Evolutionary conservation across 2,329 filamentous ascomycete genomes (phyloP).

Genomic region (Colletotrichum karsti): DNA sequence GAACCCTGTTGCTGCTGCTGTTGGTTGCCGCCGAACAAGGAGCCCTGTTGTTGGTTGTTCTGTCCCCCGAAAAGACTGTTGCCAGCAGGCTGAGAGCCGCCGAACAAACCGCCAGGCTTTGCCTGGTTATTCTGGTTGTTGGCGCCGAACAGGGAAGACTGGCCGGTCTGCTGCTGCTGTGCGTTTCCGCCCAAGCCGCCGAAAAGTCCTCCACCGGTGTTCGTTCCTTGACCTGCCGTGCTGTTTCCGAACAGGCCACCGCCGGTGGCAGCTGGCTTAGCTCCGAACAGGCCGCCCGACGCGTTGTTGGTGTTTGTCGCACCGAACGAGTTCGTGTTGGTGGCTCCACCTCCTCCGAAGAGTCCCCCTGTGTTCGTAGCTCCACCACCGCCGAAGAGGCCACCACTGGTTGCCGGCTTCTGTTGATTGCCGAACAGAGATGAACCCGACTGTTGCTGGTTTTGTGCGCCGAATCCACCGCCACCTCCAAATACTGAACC

Average conservation of each 20-base stretch:
- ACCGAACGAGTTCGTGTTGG: conserved; percentile 46
- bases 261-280: conserved; percentile 48
- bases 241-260: conserved; percentile 56
- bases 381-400: conserved; percentile 30
- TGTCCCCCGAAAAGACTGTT: conserved; percentile 64
- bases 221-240: conserved; percentile 39
- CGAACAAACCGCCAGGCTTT: conserved; percentile 63
- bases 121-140: conserved; percentile 61
- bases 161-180: conserved; percentile 46
- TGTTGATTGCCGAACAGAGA: conserved; percentile 38
- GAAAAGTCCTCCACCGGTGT: conserved; percentile 57
- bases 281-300: conserved; percentile 48
- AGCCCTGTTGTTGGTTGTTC: conserved; percentile 53
- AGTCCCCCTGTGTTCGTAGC: conserved; percentile 46
- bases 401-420: conserved; percentile 28
- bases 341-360: conserved; percentile 48
- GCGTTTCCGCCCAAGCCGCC: conserved; percentile 46
- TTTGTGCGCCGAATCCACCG: conserved; percentile 34
- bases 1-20: conserved; percentile 53
- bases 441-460: conserved; percentile 32
- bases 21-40: conserved; percentile 55
- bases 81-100: conserved; percentile 49
- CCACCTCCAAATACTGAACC: conserved; percentile 36
- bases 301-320: conserved; percentile 51
- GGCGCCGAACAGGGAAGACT: conserved; percentile 57